These are phyloP conservation scores for Phytopythium chamaehyphon DNA, from an alignment of 352 stramenopile species.

Conservation along the genomic window DNA sequence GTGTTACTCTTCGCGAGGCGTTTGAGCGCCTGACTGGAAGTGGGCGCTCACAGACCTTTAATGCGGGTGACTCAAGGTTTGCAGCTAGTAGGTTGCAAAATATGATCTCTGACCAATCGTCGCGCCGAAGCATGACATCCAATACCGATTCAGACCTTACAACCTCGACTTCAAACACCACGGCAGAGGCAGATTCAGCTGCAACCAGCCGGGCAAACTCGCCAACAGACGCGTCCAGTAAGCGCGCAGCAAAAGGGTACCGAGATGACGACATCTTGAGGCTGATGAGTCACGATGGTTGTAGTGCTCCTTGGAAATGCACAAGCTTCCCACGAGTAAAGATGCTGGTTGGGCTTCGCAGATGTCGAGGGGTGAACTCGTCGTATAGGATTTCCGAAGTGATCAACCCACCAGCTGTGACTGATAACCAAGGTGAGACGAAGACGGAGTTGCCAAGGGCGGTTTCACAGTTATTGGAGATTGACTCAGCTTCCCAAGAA, in stretches of 20 bases:
- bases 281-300: neutral
- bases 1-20: slow-evolving; percentile 1
- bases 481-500: slow-evolving; percentile 8
- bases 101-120: neutral
- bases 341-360: slow-evolving; percentile 1
- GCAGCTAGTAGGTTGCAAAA: neutral
- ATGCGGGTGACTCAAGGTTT: neutral
- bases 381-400: neutral
- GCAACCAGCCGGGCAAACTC: neutral
- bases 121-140: no score
- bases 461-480: neutral
- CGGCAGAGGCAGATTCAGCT: no score
- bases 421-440: neutral
- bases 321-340: slow-evolving; percentile 4
- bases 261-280: neutral
- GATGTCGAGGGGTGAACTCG: neutral
- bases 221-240: neutral
- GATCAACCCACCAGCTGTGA: neutral
- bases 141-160: neutral
- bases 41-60: neutral
- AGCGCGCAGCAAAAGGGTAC: neutral
- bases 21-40: neutral
- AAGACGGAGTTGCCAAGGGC: neutral
- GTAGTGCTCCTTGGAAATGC: neutral
- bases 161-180: neutral